phyloP scores from a whole-genome alignment of 805 yeast genomes.

The Cyberlindnera saturnus region DNA sequence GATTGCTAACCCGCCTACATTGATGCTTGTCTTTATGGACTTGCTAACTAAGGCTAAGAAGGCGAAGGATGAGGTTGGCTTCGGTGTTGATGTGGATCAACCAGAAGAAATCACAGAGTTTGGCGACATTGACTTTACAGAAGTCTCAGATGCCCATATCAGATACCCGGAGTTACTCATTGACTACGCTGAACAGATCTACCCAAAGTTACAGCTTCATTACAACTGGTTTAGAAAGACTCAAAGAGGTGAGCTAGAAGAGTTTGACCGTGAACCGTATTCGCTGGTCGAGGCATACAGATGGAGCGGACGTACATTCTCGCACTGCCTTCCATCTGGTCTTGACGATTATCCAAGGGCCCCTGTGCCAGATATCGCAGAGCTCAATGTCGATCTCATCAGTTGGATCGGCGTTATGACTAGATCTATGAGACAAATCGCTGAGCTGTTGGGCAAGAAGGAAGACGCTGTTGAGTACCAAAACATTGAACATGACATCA shows the following conservation, averaged over 20 bases:
- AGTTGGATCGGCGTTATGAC: conserved; percentile 96
- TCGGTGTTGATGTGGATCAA: conserved; percentile 22
- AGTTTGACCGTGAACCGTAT: conserved; percentile 55
- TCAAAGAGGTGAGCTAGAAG: conserved; percentile 69
- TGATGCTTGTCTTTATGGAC: conserved; percentile 66
- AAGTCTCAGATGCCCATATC: conserved; percentile 47
- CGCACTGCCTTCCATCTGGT: conserved; percentile 89
- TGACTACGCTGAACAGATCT: conserved; percentile 55
- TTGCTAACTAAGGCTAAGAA: conserved; percentile 41
- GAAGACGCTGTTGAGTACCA: conserved; percentile 55
- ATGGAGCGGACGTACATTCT: conserved; percentile 88
- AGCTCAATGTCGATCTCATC: conserved; percentile 81
- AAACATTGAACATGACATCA: conserved; percentile 48
- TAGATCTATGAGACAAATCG: conserved; percentile 68
- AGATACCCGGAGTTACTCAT: conserved; percentile 53
- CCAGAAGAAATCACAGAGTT: conserved; percentile 24
- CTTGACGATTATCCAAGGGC: conserved; percentile 94
- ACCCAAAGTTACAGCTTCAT: conserved; percentile 71
- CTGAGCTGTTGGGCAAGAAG: conserved; percentile 49
- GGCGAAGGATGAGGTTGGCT: conserved; percentile 6
- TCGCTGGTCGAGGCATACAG: conserved; percentile 64
- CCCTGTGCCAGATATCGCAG: conserved; percentile 74
- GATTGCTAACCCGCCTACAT: conserved; percentile 93
- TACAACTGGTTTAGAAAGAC: conserved; percentile 81
- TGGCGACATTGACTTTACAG: conserved; percentile 22